Evolutionary conservation across 2,329 filamentous ascomycete species (phyloP), one percentile per base, ranked within the genome.

Genomic region (Colletotrichum tanaceti): DNA sequence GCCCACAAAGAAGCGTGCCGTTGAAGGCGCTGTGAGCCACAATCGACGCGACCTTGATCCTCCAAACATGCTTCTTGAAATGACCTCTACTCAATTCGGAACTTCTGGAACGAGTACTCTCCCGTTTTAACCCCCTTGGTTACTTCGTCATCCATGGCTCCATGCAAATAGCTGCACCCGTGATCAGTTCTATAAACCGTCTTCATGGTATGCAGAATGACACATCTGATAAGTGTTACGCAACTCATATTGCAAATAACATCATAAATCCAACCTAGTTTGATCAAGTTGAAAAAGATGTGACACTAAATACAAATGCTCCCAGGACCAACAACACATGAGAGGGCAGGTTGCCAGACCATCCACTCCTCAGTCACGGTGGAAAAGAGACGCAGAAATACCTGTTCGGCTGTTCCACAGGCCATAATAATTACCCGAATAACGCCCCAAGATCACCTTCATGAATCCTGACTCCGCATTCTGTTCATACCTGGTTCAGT

Each of bases 341-440:
- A 28, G 46, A 67, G 39, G 65, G 59, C 46, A 63, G 59, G 65
- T 58, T 54, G 53, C 65, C 62, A 58, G 65, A 63, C 65, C 65
- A 49, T 64, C 63, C 18, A 68, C 59, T 22, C 20, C 59, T 58
- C 46, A 4, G 3, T 10, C 22, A 11, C 20, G 38, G 16, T 39
- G 32, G 38, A 20, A 28, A 2, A 39, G 16, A 50, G 32, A 39
- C 61, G 22, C 24, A 16, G 6, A 16, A 7, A 32, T 28, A 39
- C 16, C n/a, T n/a, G n/a, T n/a, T n/a, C n/a, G n/a, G n/a, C n/a
- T n/a, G n/a, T n/a, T n/a, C n/a, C n/a, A n/a, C n/a, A n/a, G n/a
- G n/a, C n/a, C n/a, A n/a, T n/a, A n/a, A n/a, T n/a, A n/a, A n/a
- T n/a, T n/a, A n/a, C n/a, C n/a, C n/a, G n/a, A n/a, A n/a, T 9